These are phyloP conservation scores for Phialophora expanda DNA, from an alignment of 2,329 filamentous ascomycete genomes.

Conservation along the genomic window DNA sequence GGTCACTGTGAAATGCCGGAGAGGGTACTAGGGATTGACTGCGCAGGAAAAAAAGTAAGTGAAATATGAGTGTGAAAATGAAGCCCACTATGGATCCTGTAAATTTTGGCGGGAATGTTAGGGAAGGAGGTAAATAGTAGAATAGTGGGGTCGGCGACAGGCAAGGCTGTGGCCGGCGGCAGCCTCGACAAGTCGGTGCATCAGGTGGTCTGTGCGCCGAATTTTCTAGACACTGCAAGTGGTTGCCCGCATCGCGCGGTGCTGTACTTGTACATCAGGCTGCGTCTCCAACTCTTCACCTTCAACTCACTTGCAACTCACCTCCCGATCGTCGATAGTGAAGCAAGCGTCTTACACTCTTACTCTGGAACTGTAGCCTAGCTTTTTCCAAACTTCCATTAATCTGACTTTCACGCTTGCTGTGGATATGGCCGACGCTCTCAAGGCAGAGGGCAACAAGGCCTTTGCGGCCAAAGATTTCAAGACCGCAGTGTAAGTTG, in stretches of 20 bases:
- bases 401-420: not conserved
- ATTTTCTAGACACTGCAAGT: constrained; percentile 35
- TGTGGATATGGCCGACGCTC: constrained; percentile 69
- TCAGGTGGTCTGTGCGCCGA: constrained; percentile 31
- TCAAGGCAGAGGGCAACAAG: constrained; percentile 98
- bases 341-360: not conserved
- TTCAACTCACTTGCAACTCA: constrained; percentile 2
- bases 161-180: not conserved
- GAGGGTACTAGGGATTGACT: not conserved
- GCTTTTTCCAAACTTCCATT: not conserved
- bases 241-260: constrained; percentile 21
- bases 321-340: not conserved
- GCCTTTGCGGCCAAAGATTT: constrained; percentile 98
- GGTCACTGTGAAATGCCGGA: constrained; percentile 27
- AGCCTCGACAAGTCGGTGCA: not conserved
- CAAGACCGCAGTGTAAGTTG: constrained; percentile 85
- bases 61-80: constrained; percentile 18
- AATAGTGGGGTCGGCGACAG: constrained; percentile 20
- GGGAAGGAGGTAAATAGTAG: constrained; percentile 14
- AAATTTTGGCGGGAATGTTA: not conserved
- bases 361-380: not conserved
- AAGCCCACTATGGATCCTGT: constrained; percentile 4
- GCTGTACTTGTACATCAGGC: constrained; percentile 11
- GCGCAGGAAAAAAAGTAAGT: not conserved
- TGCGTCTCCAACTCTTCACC: constrained; percentile 18